phyloP scores from a whole-genome alignment of 805 yeast species.

The Yarrowia hollandica region DNA sequence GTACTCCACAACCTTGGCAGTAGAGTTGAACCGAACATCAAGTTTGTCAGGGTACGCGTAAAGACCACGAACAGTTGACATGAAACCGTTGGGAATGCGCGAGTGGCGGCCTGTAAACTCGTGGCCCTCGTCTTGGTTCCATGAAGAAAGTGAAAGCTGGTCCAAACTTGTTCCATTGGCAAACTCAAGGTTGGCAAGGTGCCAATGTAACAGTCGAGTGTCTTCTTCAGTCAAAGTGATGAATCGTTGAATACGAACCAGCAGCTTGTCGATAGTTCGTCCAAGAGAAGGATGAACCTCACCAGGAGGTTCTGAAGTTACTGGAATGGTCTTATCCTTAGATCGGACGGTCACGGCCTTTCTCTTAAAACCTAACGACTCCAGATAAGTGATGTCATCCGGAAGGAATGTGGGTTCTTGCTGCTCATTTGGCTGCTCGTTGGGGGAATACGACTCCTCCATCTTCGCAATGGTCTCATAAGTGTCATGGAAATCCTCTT shows the following conservation, averaged over 20 bases:
- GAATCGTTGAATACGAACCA: conserved; percentile 39
- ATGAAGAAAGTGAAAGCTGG: conserved; percentile 42
- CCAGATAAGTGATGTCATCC: conserved; percentile 39
- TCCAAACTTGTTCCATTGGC: conserved; percentile 42
- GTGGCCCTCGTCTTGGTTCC: conserved; percentile 47
- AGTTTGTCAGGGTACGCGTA: conserved; percentile 44
- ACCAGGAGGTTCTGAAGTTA: conserved; percentile 43
- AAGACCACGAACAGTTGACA: conserved; percentile 43
- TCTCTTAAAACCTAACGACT: conserved; percentile 37
- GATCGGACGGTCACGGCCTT: conserved; percentile 24
- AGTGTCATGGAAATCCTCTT: conserved; percentile 39
- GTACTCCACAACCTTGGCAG: conserved; percentile 44
- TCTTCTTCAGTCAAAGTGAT: conserved; percentile 43
- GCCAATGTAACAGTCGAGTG: conserved; percentile 44
- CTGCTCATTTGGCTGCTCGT: conserved; percentile 34
- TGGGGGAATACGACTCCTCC: conserved; percentile 41
- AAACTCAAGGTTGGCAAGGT: conserved; percentile 46
- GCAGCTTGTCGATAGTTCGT: conserved; percentile 41
- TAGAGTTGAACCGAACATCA: conserved; percentile 45
- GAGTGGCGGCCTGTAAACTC: conserved; percentile 46
- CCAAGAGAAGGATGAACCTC: conserved; percentile 43
- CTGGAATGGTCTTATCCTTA: conserved; percentile 33
- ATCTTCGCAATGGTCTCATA: conserved; percentile 43
- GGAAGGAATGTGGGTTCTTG: conserved; percentile 35
- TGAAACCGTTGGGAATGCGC: conserved; percentile 44